Conservation (phyloP, 768 basidiomycete genomes). For the Daedalea quercina region DNA sequence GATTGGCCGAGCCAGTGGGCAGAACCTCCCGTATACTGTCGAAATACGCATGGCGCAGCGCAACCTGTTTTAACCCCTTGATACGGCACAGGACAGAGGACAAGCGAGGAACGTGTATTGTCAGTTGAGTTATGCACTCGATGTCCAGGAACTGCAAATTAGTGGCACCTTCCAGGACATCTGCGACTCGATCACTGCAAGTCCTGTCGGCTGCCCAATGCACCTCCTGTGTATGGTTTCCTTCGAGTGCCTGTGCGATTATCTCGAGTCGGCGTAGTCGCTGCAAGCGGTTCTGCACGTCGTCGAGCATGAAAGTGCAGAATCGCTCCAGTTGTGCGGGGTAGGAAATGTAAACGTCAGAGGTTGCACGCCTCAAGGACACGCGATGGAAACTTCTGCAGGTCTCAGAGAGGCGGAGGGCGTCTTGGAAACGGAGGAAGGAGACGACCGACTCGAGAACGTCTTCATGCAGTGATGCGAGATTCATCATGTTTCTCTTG, state of each 20-base stretch:
- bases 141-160: neutral
- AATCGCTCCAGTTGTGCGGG: neutral
- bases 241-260: neutral
- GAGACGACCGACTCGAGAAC: neutral
- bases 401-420: neutral
- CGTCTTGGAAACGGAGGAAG: neutral
- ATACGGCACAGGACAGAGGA: too few species aligned
- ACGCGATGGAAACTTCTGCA: neutral
- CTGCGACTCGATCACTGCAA: neutral
- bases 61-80: too few species aligned
- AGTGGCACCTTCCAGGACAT: neutral
- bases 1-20: too few species aligned
- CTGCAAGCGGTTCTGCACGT: neutral
- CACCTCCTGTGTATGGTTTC: neutral
- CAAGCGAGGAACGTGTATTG: neutral
- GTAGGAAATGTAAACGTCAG: neutral
- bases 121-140: neutral
- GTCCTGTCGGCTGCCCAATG: neutral
- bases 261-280: neutral
- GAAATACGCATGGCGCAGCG: too few species aligned
- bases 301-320: neutral
- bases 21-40: too few species aligned
- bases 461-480: neutral
- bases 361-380: neutral
- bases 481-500: too few species aligned